phyloP scores from a whole-genome alignment of 1,284 basidiomycete species.

The Puccinia polysora region DNA sequence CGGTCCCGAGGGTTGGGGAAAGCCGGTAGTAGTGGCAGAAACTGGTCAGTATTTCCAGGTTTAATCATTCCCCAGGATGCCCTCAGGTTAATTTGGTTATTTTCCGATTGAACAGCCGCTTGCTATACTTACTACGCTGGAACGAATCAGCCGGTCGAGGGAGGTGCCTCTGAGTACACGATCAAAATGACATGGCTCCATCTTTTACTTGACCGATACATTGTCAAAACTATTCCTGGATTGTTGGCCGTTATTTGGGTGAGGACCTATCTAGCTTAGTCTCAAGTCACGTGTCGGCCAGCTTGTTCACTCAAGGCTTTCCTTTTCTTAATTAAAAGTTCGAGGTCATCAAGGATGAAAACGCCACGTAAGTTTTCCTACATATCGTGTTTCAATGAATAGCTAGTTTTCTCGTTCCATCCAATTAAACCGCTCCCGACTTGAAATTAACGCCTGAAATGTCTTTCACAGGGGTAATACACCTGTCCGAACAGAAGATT shows the following conservation, averaged over 20 bases:
- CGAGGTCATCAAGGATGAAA: conserved; percentile 18
- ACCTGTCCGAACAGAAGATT: conserved; percentile 11
- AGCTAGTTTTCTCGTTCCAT: no score
- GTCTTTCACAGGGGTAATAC: not conserved
- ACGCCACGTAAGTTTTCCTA: conserved; percentile 17
- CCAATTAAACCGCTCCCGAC: no score
- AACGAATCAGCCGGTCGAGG: conserved; percentile 11
- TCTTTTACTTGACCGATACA: conserved; percentile 33
- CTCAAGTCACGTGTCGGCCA: not conserved
- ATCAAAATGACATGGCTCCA: conserved; percentile 38
- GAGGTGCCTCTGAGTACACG: conserved; percentile 7
- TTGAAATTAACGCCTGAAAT: not conserved
- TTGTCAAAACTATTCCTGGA: conserved; percentile 12
- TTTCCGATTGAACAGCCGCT: not conserved
- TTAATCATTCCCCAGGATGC: no score
- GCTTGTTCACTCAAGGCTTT: not conserved
- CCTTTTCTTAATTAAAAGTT: not conserved
- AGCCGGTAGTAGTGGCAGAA: conserved; percentile 20
- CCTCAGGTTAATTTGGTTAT: not conserved
- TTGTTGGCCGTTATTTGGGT: conserved; percentile 32
- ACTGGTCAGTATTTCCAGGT: conserved; percentile 14
- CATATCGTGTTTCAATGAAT: not conserved
- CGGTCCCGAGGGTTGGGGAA: conserved; percentile 11
- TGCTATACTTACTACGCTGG: conserved; percentile 15
- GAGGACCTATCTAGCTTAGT: not conserved